A percentile compares a stretch with the other conserved stretches of the same genome.
These are phyloP conservation scores for Xylariaceae sp. DNA, from an alignment of 2,329 filamentous ascomycete genomes.

Conservation along the genomic window DNA sequence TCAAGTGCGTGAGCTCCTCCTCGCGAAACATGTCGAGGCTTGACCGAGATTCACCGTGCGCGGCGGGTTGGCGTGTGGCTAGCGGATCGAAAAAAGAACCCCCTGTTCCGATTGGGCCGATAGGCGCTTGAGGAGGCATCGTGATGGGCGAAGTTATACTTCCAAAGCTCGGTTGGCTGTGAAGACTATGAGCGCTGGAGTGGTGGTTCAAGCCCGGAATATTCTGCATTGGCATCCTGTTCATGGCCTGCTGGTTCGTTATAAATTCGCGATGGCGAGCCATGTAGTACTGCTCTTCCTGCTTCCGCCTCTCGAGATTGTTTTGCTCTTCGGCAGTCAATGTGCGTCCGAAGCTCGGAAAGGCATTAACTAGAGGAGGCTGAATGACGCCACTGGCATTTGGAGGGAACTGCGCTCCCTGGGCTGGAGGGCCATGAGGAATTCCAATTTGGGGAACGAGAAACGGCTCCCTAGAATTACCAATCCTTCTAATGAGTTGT, in stretches of 20 bases:
- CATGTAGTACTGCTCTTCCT: conserved; percentile 96
- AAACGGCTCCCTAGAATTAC: conserved; percentile 96
- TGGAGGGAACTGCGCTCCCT: conserved; percentile 46
- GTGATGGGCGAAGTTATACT: conserved; percentile 86
- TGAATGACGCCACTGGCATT: conserved; percentile 60
- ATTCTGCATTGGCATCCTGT: conserved; percentile 65
- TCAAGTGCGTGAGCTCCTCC: conserved; percentile 69
- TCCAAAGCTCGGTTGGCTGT: conserved; percentile 94
- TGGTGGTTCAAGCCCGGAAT: conserved; percentile 74
- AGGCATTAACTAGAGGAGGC: conserved; percentile 87
- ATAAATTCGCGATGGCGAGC: conserved; percentile 92
- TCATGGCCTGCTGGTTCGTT: conserved; percentile 76
- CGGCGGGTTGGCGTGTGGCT: conserved; percentile 38
- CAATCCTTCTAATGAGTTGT: conserved; percentile 90
- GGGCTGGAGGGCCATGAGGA: conserved; percentile 71
- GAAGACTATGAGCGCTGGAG: conserved; percentile 89
- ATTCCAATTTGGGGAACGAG: conserved; percentile 96
- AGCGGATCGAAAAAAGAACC: conserved; percentile 67
- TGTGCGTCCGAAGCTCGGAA: conserved; percentile 94
- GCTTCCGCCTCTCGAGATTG: conserved; percentile 90
- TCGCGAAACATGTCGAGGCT: conserved; percentile 57
- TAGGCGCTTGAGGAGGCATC: conserved; percentile 49
- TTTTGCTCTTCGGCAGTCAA: conserved; percentile 97
- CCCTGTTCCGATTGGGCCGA: conserved; percentile 56
- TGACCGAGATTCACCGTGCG: conserved; percentile 42